A percentile compares a stretch with the other conserved stretches of the same genome.
phyloP scores from a whole-genome alignment of 257 asterid species.

The Solanum chmielewskii region DNA sequence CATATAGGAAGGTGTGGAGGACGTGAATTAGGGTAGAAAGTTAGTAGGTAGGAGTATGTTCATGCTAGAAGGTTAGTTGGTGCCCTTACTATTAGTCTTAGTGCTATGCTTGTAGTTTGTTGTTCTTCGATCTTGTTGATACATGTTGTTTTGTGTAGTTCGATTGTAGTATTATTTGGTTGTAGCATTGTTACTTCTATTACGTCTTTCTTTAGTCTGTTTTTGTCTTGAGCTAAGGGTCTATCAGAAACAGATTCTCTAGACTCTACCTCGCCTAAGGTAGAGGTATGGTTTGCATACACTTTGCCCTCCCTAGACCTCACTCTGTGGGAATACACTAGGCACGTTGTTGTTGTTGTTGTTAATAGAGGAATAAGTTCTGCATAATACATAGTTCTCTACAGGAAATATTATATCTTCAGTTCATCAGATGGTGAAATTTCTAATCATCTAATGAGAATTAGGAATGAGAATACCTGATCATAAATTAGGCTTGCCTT shows the following conservation, averaged over 20 bases:
- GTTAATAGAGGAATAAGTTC: background rate
- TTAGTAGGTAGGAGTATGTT: background rate
- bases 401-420: background rate
- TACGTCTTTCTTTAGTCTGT: background rate
- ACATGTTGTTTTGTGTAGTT: background rate
- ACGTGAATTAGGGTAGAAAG: background rate
- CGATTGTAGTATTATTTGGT: background rate
- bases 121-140: background rate
- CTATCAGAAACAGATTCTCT: background rate
- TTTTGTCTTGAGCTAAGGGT: background rate
- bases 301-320: background rate
- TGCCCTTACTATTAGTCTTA: background rate
- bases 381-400: background rate
- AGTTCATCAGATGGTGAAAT: background rate
- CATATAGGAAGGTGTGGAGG: background rate
- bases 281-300: background rate
- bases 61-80: background rate
- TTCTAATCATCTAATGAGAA: background rate
- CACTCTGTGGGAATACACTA: background rate
- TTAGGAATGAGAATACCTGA: constrained; percentile 49
- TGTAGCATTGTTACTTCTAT: background rate
- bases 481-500: constrained; percentile 96
- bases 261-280: background rate
- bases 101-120: background rate
- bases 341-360: background rate